These are phyloP conservation scores for Dioszegia aurantiaca DNA, from an alignment of 768 basidiomycete genomes.

Conservation along the genomic window DNA sequence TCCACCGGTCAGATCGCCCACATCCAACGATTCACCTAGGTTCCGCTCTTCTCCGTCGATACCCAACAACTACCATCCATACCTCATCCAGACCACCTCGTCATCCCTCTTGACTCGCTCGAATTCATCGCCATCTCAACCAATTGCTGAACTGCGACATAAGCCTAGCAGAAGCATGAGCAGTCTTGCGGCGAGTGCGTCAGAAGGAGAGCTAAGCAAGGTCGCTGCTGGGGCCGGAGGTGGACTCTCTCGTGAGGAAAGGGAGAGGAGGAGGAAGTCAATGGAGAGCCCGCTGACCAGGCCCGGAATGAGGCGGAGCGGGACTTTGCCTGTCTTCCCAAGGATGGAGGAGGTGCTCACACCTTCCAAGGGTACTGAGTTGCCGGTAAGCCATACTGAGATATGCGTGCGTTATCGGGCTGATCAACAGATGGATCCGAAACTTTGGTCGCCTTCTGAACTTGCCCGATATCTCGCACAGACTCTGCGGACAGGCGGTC, in stretches of 20 bases:
- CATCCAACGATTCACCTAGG: conserved; percentile 13
- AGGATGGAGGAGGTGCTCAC: conserved; percentile 12
- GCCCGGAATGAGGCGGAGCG: conserved; percentile 29
- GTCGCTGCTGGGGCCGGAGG: not conserved
- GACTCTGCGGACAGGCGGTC: conserved; percentile 37
- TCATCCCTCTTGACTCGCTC: conserved; percentile 43
- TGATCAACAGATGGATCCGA: conserved; percentile 36
- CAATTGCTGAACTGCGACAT: conserved; percentile 24
- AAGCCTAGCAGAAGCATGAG: conserved; percentile 32
- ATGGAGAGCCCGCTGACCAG: conserved; percentile 30
- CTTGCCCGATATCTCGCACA: conserved; percentile 35
- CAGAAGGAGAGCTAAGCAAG: conserved; percentile 12
- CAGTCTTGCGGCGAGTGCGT: conserved; percentile 10
- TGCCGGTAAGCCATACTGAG: conserved; percentile 31
- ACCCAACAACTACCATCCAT: conserved; percentile 40
- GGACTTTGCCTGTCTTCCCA: conserved; percentile 27
- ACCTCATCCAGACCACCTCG: conserved; percentile 40
- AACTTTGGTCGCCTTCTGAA: conserved; percentile 39
- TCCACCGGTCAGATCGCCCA: conserved; percentile 12
- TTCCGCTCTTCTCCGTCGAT: conserved; percentile 16
- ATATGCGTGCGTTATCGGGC: not conserved
- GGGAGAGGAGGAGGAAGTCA: conserved; percentile 23
- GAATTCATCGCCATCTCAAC: conserved; percentile 41
- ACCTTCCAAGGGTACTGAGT: conserved; percentile 24
- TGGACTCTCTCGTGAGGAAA: conserved; percentile 12